Percentiles rank a stretch among this genome's conserved stretches.
phyloP scores from a whole-genome alignment of 306 rosid genomes.

The Glycyrrhiza uralensis region DNA sequence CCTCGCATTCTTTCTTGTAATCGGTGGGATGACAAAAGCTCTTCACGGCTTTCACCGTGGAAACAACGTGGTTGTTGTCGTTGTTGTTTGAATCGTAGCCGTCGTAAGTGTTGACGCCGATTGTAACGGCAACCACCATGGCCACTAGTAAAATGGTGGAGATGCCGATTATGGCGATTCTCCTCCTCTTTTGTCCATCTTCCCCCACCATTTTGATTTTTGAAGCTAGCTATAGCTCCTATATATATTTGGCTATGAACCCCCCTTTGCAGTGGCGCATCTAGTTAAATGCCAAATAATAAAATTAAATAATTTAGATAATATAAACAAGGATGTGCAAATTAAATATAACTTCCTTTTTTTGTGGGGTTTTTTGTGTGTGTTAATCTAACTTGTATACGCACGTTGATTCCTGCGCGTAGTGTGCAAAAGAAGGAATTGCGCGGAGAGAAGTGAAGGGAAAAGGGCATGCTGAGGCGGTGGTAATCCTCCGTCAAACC shows the following conservation, averaged over 20 bases:
- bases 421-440: not conserved
- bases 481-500: slow-evolving; percentile 36
- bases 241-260: too few relatives aligned
- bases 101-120: not conserved
- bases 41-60: slow-evolving; percentile 47
- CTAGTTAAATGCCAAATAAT: too few relatives aligned
- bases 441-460: not conserved
- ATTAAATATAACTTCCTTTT: not conserved
- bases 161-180: slow-evolving; percentile 30
- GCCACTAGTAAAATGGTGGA: slow-evolving; percentile 52
- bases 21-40: slow-evolving; percentile 52
- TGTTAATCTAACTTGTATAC: not conserved
- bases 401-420: too few relatives aligned
- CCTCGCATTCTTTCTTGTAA: slow-evolving; percentile 55
- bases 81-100: not conserved
- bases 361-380: too few relatives aligned
- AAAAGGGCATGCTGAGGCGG: slow-evolving; percentile 17
- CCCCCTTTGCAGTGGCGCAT: too few relatives aligned
- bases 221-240: too few relatives aligned
- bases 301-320: not conserved
- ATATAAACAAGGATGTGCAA: not conserved
- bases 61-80: not conserved
- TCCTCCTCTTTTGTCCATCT: slow-evolving; percentile 12
- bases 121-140: slow-evolving; percentile 50
- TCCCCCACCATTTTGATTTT: slow-evolving; percentile 35